phyloP scores from a whole-genome alignment of 768 basidiomycete genomes.

The Psilocybe sp. region DNA sequence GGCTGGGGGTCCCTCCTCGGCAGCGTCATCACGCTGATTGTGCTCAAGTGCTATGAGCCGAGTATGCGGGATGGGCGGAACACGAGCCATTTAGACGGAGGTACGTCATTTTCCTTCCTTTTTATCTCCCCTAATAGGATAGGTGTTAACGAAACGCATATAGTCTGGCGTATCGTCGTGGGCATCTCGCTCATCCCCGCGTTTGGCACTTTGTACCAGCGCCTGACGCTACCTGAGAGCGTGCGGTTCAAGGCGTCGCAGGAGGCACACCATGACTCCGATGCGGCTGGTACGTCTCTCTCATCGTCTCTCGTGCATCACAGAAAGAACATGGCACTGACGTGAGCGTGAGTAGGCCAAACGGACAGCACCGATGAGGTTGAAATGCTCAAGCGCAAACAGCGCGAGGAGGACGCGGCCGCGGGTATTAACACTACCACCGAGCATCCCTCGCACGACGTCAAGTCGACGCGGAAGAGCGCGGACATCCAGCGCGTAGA shows the following conservation, averaged over 20 bases:
- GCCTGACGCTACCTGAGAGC: slow-evolving; percentile 71
- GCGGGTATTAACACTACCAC: no score
- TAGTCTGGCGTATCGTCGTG: slow-evolving; percentile 73
- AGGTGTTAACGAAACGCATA: background rate
- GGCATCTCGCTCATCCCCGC: slow-evolving; percentile 78
- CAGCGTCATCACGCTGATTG: slow-evolving; percentile 58
- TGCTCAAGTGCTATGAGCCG: slow-evolving; percentile 58
- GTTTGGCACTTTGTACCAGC: slow-evolving; percentile 71
- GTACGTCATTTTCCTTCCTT: slow-evolving; percentile 32
- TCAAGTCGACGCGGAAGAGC: no score
- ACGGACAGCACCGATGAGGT: slow-evolving; percentile 21
- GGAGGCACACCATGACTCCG: slow-evolving; percentile 21
- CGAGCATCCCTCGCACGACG: no score
- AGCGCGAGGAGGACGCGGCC: slow-evolving; percentile 5
- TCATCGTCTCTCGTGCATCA: slow-evolving; percentile 66
- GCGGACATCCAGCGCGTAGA: background rate
- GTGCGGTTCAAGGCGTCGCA: slow-evolving; percentile 49
- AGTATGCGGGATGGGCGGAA: slow-evolving; percentile 56
- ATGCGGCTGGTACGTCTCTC: slow-evolving; percentile 40
- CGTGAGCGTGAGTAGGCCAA: slow-evolving; percentile 7
- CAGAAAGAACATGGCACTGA: slow-evolving; percentile 34
- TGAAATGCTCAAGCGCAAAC: slow-evolving; percentile 24
- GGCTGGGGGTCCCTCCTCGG: slow-evolving; percentile 76
- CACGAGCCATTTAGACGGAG: slow-evolving; percentile 68
- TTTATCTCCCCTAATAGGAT: no score